Percentiles rank a stretch among this genome's conserved stretches.
Evolutionary conservation across 1,284 basidiomycete genomes (phyloP).

Genomic region (Vanrija sp.): DNA sequence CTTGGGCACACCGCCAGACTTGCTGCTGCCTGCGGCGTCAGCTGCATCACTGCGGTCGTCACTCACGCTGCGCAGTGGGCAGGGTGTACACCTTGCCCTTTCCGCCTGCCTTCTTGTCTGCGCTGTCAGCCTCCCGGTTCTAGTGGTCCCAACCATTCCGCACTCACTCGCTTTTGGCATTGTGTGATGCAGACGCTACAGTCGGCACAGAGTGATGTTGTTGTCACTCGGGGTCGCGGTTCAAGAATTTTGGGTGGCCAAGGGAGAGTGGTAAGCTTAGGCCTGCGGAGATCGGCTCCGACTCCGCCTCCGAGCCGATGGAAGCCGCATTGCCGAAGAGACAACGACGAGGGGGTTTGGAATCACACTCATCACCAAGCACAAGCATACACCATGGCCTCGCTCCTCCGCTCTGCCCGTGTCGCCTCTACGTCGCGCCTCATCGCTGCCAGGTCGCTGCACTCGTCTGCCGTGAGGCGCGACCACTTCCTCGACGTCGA

Average conservation of each 20-base stretch:
- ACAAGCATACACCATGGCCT: constrained; percentile 7
- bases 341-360: too few relatives aligned
- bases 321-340: too few relatives aligned
- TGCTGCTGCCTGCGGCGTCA: constrained; percentile 52
- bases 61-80: constrained; percentile 31
- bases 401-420: constrained; percentile 13
- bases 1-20: constrained; percentile 74
- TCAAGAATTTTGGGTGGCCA: constrained; percentile 14
- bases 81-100: constrained; percentile 36
- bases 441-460: constrained; percentile 9
- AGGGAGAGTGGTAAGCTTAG: neutral
- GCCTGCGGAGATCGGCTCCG: too few relatives aligned
- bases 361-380: neutral
- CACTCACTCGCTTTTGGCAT: constrained; percentile 44
- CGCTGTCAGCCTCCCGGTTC: neutral
- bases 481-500: constrained; percentile 38
- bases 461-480: constrained; percentile 18
- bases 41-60: neutral
- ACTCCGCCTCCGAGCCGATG: too few relatives aligned
- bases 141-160: neutral
- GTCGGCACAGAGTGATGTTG: neutral
- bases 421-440: neutral
- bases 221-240: neutral
- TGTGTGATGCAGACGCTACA: neutral
- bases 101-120: constrained; percentile 22